phyloP scores from a whole-genome alignment of 2,329 filamentous ascomycete genomes.

The Aschersonia sp. region DNA sequence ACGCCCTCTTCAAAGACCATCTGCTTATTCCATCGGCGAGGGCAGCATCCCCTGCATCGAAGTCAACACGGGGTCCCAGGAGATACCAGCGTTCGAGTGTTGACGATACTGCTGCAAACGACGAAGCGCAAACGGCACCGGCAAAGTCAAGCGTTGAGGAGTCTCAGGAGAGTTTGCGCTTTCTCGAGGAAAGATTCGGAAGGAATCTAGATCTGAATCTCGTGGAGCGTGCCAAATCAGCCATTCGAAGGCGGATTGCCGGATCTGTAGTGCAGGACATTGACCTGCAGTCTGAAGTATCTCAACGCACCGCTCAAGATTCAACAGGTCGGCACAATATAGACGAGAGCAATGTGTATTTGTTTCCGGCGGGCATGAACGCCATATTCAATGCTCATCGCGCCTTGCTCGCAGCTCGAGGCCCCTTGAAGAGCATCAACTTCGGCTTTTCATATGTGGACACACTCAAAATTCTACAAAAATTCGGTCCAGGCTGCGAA shows the following conservation, averaged over 20 bases:
- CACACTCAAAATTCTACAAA: constrained; percentile 85
- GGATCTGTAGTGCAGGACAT: constrained; percentile 64
- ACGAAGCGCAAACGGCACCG: not conserved
- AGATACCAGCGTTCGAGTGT: constrained; percentile 52
- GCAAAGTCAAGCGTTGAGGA: constrained; percentile 16
- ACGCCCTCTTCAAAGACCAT: constrained; percentile 56
- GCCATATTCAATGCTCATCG: constrained; percentile 84
- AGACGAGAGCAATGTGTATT: constrained; percentile 73
- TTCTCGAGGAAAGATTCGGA: constrained; percentile 88
- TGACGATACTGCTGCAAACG: constrained; percentile 13
- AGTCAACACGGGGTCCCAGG: constrained; percentile 53
- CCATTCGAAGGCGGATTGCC: constrained; percentile 75
- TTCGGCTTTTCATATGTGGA: constrained; percentile 98
- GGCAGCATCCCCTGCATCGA: constrained; percentile 15
- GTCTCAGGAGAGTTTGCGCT: constrained; percentile 55
- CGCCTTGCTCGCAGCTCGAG: constrained; percentile 49
- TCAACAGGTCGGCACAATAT: constrained; percentile 47
- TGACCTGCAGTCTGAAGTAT: constrained; percentile 25
- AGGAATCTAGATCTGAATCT: constrained; percentile 73
- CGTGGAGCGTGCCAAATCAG: constrained; percentile 68
- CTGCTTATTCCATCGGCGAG: constrained; percentile 26
- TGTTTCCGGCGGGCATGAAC: constrained; percentile 87
- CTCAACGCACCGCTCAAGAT: constrained; percentile 21
- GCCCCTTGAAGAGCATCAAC: constrained; percentile 61
- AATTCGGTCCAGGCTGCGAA: constrained; percentile 76